Conservation (phyloP, 257 asterid genomes). For the Cinchona pubescens region DNA sequence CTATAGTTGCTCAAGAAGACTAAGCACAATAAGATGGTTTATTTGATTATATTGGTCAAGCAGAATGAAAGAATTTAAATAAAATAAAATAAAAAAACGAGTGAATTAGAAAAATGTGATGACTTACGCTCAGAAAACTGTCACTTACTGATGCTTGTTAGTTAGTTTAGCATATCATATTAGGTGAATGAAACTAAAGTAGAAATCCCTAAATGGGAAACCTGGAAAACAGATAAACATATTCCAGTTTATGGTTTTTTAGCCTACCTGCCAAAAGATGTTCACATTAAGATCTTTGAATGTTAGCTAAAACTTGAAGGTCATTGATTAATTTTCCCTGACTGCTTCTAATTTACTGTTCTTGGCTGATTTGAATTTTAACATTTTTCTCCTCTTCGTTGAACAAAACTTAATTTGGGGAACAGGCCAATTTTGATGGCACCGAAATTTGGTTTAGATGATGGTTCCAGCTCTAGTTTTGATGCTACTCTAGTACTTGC, state of each 20-base stretch:
- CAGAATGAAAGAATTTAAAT: neutral
- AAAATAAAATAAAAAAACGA: too few relatives aligned
- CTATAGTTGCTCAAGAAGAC: neutral
- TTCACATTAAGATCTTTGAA: neutral
- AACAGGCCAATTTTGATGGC: conserved; percentile 93
- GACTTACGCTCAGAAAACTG: neutral
- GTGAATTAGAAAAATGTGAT: neutral
- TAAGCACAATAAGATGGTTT: neutral
- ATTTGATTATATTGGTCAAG: neutral
- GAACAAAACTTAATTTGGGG: conserved; percentile 24
- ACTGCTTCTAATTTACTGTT: conserved; percentile 13
- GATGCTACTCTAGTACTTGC: conserved; percentile 94
- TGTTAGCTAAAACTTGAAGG: neutral
- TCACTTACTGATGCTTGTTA: neutral
- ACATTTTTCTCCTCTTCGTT: conserved; percentile 17
- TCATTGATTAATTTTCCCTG: neutral
- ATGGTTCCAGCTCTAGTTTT: conserved; percentile 61
- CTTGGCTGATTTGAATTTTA: conserved; percentile 11
- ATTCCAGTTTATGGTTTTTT: neutral
- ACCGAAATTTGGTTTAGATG: conserved; percentile 80
- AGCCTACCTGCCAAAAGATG: neutral
- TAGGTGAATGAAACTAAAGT: neutral
- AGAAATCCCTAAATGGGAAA: neutral
- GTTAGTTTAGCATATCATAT: neutral
- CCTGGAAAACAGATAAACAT: neutral